Evolutionary conservation across 306 rosid species (phyloP), one percentile per base, ranked within the genome.

Genomic region (Arachis hypogaea): DNA sequence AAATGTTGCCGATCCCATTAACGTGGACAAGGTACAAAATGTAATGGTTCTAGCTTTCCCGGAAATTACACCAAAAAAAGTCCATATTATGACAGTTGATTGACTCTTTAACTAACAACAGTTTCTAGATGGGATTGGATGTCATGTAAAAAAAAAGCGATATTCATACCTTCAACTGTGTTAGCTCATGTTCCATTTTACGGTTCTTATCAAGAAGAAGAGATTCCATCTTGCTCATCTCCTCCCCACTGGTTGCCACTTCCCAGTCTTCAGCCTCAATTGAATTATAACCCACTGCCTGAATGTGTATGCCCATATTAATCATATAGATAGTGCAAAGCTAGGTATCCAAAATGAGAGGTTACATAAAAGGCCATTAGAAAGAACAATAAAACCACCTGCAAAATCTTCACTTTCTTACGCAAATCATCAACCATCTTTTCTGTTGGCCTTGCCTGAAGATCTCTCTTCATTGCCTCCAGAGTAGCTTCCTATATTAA

Each of bases 231-330:
- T 92, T 90, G 87, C 97, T 94, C 97, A 92, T 88, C 88, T 94
- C 98, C 81, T 94, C 99, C 82, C 95, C 99, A 46, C 92, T 88
- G 55, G 96, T 92, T 75, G 99, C 95, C 62, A 69, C 93, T 69
- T 94, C 97, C 99, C 99, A 94, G 86, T 94, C 99, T 85, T 94
- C 99, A 46, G 96, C 96, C 87, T 94, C 99, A 72, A 94, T 92
- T 16, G 97, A 94, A 75, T 94, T 94, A 90, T 94, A 94, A 73
- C 95, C 97, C 61, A 94, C 97, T 3, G 97, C 99, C 99, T 94
- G 82, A 66, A 68, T 68, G 71, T 63, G 73, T 63, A 75, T 11
- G 71, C 62, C n/a, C 41, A 51, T 43, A 43, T 30, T 65, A 73
- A 65, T 80, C 69, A 61, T 38, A 81, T 59, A 61, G 66, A 73